Evolutionary conservation across 352 stramenopile species (phyloP), one percentile per base, ranked within the genome.

Genomic region (Phytophthora chlamydospora): DNA sequence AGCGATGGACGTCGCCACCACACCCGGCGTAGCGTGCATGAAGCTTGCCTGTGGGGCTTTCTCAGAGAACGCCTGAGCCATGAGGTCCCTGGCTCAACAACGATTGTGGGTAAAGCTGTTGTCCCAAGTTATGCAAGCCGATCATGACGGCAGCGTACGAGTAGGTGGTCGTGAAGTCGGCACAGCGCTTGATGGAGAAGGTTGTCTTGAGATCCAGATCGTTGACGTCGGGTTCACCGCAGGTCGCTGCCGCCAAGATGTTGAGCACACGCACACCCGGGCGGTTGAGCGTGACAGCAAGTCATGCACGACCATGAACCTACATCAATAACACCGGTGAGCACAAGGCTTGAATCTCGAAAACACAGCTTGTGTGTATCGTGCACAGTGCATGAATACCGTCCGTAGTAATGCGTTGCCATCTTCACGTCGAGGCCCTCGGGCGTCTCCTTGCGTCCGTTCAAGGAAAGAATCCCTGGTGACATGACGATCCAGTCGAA

Each of bases 401-500:
- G 17, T 27, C 53, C 61, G 21, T 68, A 68, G 39, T 54, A 68
- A 36, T 68, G 60, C 1, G 40, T 69, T 10, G 58, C 34, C 49
- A 61, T 67, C 50, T 62, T 62, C 4, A 67, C 16, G 16, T 67
- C 58, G 17, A 62, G 58, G 7, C 58, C 50, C 43, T 62, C 58
- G 0, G 49, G 29, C n/a, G 40, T 55, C 36, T 61, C 48, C 7
- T 41, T 67, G 16, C 50, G 50, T 9, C 47, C 47, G 9, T 51
- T 67, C 4, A 67, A 10, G 2, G 58, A 56, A 17, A 67, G 6
- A 1, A 61, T 61, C 4, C 45, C 53, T 11, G 54, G 40, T 19
- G 44, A 58, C 36, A 69, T 42, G 9, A 68, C 24, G 38, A 69
- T 47, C 45, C 45, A 61, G 55, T 70, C 48, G 42, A 66, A 59